Conservation (phyloP, 768 basidiomycete genomes). For the Astraeus odoratus region DNA sequence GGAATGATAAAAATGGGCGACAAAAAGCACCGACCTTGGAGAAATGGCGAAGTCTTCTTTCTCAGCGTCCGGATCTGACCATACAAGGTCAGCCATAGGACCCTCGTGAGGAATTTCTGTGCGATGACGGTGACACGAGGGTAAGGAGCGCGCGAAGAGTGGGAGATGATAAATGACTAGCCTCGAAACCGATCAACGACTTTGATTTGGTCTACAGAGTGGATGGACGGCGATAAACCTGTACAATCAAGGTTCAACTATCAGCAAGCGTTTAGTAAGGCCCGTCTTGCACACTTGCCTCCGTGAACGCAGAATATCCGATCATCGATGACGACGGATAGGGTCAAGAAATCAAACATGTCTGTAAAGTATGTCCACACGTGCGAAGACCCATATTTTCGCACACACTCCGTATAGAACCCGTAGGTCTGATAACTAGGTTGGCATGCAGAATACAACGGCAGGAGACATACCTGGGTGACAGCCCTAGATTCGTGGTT, state of each 20-base stretch:
- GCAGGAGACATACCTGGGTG: conserved; percentile 69
- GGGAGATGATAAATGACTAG: conserved; percentile 29
- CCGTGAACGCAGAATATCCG: conserved; percentile 99
- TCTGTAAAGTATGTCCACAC: conserved; percentile 99
- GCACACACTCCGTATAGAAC: conserved; percentile 96
- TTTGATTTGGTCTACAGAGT: conserved; percentile 99
- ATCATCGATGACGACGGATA: conserved; percentile 98
- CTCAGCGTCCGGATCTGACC: conserved; percentile 99
- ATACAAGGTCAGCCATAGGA: conserved; percentile 98
- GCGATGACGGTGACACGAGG: conserved; percentile 17
- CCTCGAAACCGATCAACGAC: conserved; percentile 98
- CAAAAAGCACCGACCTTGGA: conserved; percentile 60
- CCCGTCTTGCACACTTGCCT: conserved; percentile 42
- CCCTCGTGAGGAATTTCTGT: conserved; percentile 98
- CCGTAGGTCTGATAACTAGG: conserved; percentile 75
- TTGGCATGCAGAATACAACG: background rate
- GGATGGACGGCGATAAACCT: conserved; percentile 97
- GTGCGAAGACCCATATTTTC: conserved; percentile 92
- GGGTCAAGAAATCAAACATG: conserved; percentile 98
- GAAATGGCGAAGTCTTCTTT: conserved; percentile 99
- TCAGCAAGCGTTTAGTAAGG: conserved; percentile 3
- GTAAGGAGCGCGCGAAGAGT: conserved; percentile 12
- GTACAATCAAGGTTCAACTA: conserved; percentile 7
- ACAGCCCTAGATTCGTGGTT: conserved; percentile 98
- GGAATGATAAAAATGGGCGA: conserved; percentile 4